phyloP scores from a whole-genome alignment of 306 rosid genomes.

The Castanopsis chinensis region DNA sequence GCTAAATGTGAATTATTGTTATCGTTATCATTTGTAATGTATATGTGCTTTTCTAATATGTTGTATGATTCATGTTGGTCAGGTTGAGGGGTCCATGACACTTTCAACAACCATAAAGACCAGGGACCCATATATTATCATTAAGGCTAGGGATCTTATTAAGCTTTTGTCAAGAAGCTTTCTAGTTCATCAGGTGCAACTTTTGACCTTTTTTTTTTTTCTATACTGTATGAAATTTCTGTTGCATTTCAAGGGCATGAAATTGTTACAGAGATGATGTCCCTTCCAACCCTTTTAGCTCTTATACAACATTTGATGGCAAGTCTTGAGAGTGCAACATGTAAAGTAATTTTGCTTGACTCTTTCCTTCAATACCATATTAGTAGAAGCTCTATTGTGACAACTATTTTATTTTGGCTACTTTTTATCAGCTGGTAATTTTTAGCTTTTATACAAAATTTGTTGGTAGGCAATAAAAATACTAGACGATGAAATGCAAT shows the following conservation, averaged over 20 bases:
- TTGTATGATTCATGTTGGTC: not conserved
- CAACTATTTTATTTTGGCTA: not conserved
- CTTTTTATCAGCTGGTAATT: constrained; percentile 6
- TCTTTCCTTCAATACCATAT: not conserved
- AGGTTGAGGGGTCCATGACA: constrained; percentile 93
- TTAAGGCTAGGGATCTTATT: constrained; percentile 90
- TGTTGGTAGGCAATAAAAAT: constrained; percentile 66
- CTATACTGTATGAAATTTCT: not conserved
- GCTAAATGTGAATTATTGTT: no score
- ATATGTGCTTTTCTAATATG: not conserved
- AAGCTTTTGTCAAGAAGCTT: constrained; percentile 90
- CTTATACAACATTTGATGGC: no score
- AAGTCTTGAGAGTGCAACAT: not conserved
- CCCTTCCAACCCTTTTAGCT: no score
- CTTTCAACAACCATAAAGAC: no score
- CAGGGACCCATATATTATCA: constrained; percentile 30
- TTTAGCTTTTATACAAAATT: not conserved
- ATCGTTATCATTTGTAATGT: no score
- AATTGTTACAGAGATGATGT: not conserved
- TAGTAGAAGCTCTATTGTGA: not conserved
- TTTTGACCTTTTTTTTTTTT: not conserved
- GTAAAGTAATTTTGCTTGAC: not conserved
- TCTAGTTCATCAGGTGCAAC: constrained; percentile 75
- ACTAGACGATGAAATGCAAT: constrained; percentile 77
- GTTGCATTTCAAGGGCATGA: not conserved